A percentile compares a stretch with the other conserved stretches of the same genome.
phyloP scores from a whole-genome alignment of 306 rosid genomes.

The Geum urbanum region DNA sequence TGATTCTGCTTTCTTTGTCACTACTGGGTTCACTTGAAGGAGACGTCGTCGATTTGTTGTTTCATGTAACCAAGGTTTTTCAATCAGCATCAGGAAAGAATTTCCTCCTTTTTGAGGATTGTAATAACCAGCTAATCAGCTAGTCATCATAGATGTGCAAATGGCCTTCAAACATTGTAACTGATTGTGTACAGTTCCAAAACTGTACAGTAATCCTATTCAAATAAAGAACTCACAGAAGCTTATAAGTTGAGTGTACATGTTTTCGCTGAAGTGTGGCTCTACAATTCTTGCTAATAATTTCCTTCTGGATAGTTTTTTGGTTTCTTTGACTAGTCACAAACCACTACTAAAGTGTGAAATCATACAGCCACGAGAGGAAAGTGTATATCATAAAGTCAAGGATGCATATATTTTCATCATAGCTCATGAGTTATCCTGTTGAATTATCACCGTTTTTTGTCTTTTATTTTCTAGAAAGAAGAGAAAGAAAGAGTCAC shows the following conservation, averaged over 20 bases:
- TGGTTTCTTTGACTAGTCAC: constrained; percentile 13
- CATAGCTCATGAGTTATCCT: background rate
- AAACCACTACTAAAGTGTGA: constrained; percentile 30
- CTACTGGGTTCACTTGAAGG: constrained; percentile 7
- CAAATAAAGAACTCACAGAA: background rate
- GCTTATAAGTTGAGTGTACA: background rate
- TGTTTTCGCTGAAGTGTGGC: background rate
- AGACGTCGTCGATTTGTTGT: background rate
- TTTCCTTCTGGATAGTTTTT: background rate
- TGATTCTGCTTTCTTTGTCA: constrained; percentile 21
- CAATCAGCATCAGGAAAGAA: background rate
- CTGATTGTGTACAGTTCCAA: background rate
- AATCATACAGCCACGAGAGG: constrained; percentile 33
- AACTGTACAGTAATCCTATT: background rate
- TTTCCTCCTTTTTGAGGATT: background rate
- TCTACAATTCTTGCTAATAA: background rate
- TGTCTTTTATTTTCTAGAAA: constrained; percentile 1
- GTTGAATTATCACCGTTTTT: constrained; percentile 7
- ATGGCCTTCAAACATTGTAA: background rate
- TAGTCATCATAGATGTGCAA: background rate
- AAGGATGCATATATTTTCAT: background rate
- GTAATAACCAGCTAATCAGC: background rate
- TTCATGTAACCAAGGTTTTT: constrained; percentile 4
- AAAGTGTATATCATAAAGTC: background rate
- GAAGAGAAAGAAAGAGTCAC: background rate